phyloP scores from a whole-genome alignment of 2,329 filamentous ascomycete species.

The Davidsoniella neocaledoniae region DNA sequence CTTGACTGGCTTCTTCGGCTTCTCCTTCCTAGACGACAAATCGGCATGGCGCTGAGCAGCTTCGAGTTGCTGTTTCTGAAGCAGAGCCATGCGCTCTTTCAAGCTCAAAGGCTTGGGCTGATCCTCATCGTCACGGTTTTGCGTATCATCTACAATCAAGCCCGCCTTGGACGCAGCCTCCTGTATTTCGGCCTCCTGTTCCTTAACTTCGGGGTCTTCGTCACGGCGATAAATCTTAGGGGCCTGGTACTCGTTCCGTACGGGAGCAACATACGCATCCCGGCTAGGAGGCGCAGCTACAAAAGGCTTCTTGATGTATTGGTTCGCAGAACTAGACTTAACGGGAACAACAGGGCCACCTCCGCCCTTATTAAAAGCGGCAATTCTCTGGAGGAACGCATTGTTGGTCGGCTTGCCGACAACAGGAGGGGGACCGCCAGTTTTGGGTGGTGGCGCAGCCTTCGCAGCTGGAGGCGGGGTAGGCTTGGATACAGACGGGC shows the following conservation, averaged over 20 bases:
- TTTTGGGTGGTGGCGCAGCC: conserved; percentile 21
- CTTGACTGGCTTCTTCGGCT: conserved; percentile 58
- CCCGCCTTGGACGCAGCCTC: conserved; percentile 55
- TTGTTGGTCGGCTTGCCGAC: conserved; percentile 56
- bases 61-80: conserved; percentile 88
- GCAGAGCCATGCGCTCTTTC: conserved; percentile 84
- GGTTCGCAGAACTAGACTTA: conserved; percentile 55
- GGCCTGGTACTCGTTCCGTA: conserved; percentile 45
- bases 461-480: conserved; percentile 22
- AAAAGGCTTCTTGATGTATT: conserved; percentile 92
- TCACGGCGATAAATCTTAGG: conserved; percentile 71
- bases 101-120: conserved; percentile 82
- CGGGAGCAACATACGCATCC: conserved; percentile 72
- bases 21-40: conserved; percentile 65
- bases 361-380: conserved; percentile 84
- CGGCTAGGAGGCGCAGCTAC: conserved; percentile 88
- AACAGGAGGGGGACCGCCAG: conserved; percentile 46
- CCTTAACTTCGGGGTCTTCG: conserved; percentile 60
- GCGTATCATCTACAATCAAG: conserved; percentile 30
- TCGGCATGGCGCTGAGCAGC: conserved; percentile 72
- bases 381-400: conserved; percentile 89
- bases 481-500: conserved; percentile 20
- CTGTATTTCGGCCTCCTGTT: conserved; percentile 46
- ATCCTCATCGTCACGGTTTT: conserved; percentile 48
- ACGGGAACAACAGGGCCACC: conserved; percentile 80